phyloP scores from a whole-genome alignment of 441 rosid species.

The Erodium texanum region DNA sequence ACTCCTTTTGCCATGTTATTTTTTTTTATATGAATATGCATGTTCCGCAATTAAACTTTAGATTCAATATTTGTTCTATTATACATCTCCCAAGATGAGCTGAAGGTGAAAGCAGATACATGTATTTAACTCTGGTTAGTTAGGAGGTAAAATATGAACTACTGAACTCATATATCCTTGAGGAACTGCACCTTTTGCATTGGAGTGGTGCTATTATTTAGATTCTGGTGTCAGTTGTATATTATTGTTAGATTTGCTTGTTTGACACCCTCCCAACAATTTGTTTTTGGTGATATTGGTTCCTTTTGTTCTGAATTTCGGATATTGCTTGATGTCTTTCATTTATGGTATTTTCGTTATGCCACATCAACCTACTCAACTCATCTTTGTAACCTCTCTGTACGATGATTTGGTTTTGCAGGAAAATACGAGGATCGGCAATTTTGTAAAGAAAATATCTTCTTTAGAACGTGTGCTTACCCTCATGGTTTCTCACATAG shows the following conservation, averaged over 20 bases:
- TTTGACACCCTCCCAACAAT: not conserved
- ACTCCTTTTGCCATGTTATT: not conserved
- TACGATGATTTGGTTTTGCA: constrained; percentile 24
- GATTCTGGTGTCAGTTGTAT: not conserved
- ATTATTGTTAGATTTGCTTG: constrained; percentile 4
- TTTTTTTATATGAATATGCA: not conserved
- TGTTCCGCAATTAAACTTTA: not conserved
- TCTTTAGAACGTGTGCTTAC: constrained; percentile 59
- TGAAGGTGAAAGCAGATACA: not conserved
- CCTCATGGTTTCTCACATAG: constrained; percentile 54
- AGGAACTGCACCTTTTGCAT: not conserved
- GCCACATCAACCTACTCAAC: not conserved
- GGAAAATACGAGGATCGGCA: constrained; percentile 39
- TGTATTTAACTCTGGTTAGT: not conserved
- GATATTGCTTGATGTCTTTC: not conserved
- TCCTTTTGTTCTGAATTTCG: not conserved
- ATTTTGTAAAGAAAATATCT: constrained; percentile 29
- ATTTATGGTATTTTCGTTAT: not conserved
- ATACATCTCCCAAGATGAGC: not conserved
- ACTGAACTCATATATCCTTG: constrained; percentile 6
- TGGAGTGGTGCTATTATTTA: not conserved
- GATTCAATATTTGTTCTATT: not conserved
- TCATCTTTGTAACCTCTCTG: constrained; percentile 9
- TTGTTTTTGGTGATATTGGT: not conserved
- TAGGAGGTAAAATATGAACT: not conserved